Evolutionary conservation across 768 basidiomycete genomes (phyloP), one percentile per base, ranked within the genome.

Genomic region (Boletus barrowsii): DNA sequence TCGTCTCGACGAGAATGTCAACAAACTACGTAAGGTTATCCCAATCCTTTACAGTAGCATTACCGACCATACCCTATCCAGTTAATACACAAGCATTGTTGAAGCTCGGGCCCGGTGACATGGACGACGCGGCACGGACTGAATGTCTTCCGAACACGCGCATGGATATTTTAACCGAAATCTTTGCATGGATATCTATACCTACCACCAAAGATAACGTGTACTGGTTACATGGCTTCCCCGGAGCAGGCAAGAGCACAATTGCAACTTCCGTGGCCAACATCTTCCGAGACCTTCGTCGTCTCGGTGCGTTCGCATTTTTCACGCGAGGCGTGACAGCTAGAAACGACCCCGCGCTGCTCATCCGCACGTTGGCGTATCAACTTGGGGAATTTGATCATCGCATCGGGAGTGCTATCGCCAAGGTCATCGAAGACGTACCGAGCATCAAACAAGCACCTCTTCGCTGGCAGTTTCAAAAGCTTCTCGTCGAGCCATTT

Each of bases 191-290:
- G 69, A 55, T 49, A 18, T 32, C 59, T 24, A 56, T 49, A 22
- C 71, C 69, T n/a, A 46, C 49, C 4, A 15, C 20, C 39, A 54
- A 54, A 20, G 30, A 53, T 4, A 71, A 58, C 18, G 49, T 73
- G 9, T 71, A 65, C 35, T 73, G 73, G 72, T 49, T 73, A 29
- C 60, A 69, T 32, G 72, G 73, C 9, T 65, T 71, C 35, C 71
- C 73, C 0, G 72, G 72, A 17, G 53, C 71, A 6, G 74, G 73
- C 11, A 74, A 74, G 61, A 75, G 73, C 36, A 66, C 73, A 2
- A 58, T 74, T 20, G 50, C 73, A 5, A 75, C 68, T 0, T 74
- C 74, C 0, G 51, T 73, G 13, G 73, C 73, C 35, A 66, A 69
- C 48, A 43, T 72, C 26, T 70, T 68, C 26, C 59, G 66, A n/a